These are phyloP conservation scores for Fraxinus greggii DNA, from an alignment of 305 asterid genomes.

Conservation along the genomic window DNA sequence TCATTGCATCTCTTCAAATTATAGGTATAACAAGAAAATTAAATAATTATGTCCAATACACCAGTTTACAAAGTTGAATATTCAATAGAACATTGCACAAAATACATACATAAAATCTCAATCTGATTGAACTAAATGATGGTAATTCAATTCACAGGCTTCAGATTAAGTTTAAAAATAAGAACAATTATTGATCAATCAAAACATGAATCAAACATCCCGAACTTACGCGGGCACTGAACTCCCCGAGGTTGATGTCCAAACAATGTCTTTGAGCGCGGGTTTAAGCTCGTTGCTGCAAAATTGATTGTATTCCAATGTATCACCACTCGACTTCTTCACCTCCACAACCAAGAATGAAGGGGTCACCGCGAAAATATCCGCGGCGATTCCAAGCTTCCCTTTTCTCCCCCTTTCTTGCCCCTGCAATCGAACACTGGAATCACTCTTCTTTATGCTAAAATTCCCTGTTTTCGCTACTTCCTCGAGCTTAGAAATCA, in stretches of 20 bases:
- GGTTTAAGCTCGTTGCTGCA: conserved; percentile 83
- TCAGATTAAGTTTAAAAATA: neutral
- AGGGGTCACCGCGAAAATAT: conserved; percentile 62
- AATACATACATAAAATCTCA: neutral
- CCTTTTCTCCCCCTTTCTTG: conserved; percentile 75
- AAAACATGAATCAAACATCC: neutral
- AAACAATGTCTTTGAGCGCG: conserved; percentile 73
- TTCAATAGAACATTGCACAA: neutral
- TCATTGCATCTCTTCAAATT: neutral
- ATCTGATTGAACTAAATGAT: neutral
- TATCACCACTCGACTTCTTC: conserved; percentile 82
- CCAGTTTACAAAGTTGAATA: neutral
- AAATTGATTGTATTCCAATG: conserved; percentile 75
- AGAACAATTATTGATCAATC: neutral
- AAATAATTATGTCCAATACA: neutral
- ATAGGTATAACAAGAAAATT: neutral
- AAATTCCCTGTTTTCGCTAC: conserved; percentile 67
- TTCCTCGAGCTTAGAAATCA: conserved; percentile 73
- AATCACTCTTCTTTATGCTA: conserved; percentile 61
- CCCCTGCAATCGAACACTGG: conserved; percentile 71
- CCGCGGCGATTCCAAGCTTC: conserved; percentile 73
- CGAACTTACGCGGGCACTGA: conserved; percentile 24
- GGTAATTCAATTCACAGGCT: neutral
- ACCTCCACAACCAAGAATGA: conserved; percentile 79
- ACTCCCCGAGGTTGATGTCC: conserved; percentile 54